phyloP scores from a whole-genome alignment of 345 rosid genomes.

The Gossypium sturtianum region DNA sequence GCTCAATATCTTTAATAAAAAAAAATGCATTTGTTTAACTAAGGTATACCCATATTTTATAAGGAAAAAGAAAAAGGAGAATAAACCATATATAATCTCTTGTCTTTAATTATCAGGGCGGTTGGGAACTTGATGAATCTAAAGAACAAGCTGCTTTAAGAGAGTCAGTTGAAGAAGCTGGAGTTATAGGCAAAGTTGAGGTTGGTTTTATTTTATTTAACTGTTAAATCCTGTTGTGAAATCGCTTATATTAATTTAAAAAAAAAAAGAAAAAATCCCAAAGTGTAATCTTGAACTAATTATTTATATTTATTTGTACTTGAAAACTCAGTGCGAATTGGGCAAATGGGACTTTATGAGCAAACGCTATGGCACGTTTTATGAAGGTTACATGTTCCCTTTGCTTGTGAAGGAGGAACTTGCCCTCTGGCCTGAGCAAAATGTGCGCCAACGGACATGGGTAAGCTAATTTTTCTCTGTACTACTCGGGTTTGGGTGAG shows the following conservation, averaged over 20 bases:
- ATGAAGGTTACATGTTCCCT: conserved; percentile 91
- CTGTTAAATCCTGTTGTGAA: not conserved
- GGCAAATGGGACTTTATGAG: conserved; percentile 82
- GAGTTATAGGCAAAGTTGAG: conserved; percentile 75
- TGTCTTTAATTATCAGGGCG: conserved; percentile 43
- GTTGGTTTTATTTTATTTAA: conserved; percentile 23
- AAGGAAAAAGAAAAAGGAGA: not conserved
- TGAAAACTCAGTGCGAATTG: conserved; percentile 48
- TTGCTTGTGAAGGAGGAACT: conserved; percentile 67
- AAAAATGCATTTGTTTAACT: not conserved
- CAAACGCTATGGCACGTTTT: conserved; percentile 62
- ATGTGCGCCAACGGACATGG: conserved; percentile 66
- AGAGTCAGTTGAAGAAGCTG: conserved; percentile 82
- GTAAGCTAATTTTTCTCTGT: conserved; percentile 15
- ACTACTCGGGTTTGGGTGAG: not conserved
- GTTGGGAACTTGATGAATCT: conserved; percentile 93
- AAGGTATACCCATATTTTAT: not conserved
- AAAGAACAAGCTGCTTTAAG: conserved; percentile 68
- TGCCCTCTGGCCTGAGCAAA: conserved; percentile 76
- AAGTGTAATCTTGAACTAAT: not conserved
- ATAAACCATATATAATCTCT: not conserved
- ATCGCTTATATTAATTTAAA: not conserved
- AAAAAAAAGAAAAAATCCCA: not conserved
- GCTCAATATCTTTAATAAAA: too few relatives aligned
- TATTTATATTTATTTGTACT: not conserved